These are phyloP conservation scores for Phytophthora pini DNA, from an alignment of 352 stramenopile species.

Conservation along the genomic window DNA sequence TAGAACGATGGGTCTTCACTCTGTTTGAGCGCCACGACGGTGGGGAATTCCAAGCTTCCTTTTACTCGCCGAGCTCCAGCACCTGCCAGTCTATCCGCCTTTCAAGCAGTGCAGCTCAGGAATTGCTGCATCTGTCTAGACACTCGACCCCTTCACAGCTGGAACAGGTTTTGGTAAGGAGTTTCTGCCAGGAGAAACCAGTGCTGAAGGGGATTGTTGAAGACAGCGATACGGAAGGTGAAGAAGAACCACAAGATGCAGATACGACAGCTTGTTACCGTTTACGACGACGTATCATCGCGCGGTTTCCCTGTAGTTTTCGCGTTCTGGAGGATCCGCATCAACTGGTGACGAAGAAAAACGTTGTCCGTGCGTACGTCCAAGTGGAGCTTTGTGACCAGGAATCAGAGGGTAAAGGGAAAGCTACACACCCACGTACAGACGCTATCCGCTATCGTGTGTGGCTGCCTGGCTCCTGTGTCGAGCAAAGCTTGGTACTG, in stretches of 20 bases:
- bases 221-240: slow-evolving; percentile 1
- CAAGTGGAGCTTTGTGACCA: slow-evolving; percentile 57
- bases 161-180: slow-evolving; percentile 15
- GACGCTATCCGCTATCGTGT: slow-evolving; percentile 46
- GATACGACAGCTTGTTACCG: slow-evolving; percentile 16
- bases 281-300: slow-evolving; percentile 35
- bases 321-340: slow-evolving; percentile 43
- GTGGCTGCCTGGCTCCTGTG: slow-evolving; percentile 56
- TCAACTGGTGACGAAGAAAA: slow-evolving; percentile 45
- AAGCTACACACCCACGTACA: background rate
- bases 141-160: slow-evolving; percentile 22
- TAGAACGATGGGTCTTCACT: slow-evolving; percentile 33
- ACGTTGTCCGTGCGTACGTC: slow-evolving; percentile 54
- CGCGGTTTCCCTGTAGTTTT: slow-evolving; percentile 54
- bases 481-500: slow-evolving; percentile 55
- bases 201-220: background rate
- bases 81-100: slow-evolving; percentile 10
- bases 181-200: slow-evolving; percentile 16
- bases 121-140: slow-evolving; percentile 28
- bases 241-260: background rate
- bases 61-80: slow-evolving; percentile 31
- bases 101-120: slow-evolving; percentile 14
- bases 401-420: slow-evolving; percentile 1
- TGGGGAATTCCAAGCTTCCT: slow-evolving; percentile 27
- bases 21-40: slow-evolving; percentile 29